phyloP scores from a whole-genome alignment of 1,284 basidiomycete genomes.

The Cryptococcus floricola region DNA sequence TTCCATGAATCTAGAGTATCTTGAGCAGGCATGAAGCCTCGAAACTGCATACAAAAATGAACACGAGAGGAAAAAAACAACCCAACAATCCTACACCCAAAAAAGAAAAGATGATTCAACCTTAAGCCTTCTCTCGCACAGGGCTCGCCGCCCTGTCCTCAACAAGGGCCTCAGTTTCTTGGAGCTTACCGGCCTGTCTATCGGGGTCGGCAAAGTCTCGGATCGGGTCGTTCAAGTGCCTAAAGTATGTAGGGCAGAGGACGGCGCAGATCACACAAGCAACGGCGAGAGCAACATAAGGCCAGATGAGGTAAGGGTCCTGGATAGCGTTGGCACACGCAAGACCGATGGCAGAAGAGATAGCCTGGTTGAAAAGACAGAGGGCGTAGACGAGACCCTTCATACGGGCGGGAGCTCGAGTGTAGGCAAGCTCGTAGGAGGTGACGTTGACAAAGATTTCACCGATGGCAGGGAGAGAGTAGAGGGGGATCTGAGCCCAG shows the following conservation, averaged over 20 bases:
- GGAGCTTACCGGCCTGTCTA: conserved; percentile 35
- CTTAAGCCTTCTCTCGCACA: not conserved
- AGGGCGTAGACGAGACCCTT: conserved; percentile 49
- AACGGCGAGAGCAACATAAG: conserved; percentile 46
- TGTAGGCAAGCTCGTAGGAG: conserved; percentile 53
- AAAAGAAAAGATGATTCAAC: not conserved
- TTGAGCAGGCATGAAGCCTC: not conserved
- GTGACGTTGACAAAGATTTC: conserved; percentile 55
- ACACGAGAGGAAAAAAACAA: not conserved
- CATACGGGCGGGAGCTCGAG: conserved; percentile 50
- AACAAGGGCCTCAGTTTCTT: not conserved
- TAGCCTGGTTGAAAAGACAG: conserved; percentile 51
- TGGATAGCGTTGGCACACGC: conserved; percentile 31
- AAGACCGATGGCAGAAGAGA: conserved; percentile 50
- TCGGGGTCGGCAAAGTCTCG: conserved; percentile 32
- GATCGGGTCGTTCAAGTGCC: conserved; percentile 41
- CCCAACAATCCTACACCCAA: not conserved
- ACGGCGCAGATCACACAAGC: conserved; percentile 33
- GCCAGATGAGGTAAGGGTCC: conserved; percentile 53
- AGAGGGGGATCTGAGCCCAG: conserved; percentile 51
- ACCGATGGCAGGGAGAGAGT: conserved; percentile 51
- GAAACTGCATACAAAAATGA: not conserved
- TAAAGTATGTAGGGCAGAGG: conserved; percentile 41
- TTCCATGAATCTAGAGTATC: not conserved
- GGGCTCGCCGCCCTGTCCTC: not conserved